phyloP scores from a whole-genome alignment of 2,329 filamentous ascomycete genomes.

The Lasiodiplodia hormozganensis region DNA sequence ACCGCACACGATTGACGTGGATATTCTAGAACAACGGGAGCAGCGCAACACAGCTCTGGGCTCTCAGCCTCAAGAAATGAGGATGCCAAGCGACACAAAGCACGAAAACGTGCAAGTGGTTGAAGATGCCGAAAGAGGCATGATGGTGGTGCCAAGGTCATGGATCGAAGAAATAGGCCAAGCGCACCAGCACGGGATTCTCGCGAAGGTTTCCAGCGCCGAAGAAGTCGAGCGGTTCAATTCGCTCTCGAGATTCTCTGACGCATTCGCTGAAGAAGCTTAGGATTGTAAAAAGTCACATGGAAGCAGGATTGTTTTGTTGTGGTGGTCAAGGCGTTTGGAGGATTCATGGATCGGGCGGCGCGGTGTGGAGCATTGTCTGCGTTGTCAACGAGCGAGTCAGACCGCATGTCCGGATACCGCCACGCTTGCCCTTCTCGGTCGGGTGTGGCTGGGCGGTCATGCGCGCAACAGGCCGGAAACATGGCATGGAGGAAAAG shows the following conservation, averaged over 20 bases:
- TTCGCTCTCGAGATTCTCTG: slow-evolving; percentile 41
- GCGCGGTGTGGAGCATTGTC: slow-evolving; percentile 9
- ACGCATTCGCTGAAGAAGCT: slow-evolving; percentile 34
- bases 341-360: neutral
- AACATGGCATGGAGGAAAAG: neutral
- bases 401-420: slow-evolving; percentile 24
- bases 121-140: slow-evolving; percentile 31
- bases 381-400: slow-evolving; percentile 18
- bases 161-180: slow-evolving; percentile 31
- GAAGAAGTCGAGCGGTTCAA: slow-evolving; percentile 35
- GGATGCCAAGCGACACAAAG: neutral
- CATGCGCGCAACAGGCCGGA: slow-evolving; percentile 2
- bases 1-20: slow-evolving; percentile 68
- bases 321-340: neutral
- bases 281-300: neutral
- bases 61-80: neutral
- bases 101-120: slow-evolving; percentile 34
- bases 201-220: neutral
- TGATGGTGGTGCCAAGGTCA: slow-evolving; percentile 39
- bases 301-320: neutral
- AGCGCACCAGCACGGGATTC: neutral
- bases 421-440: slow-evolving; percentile 15
- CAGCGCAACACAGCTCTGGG: slow-evolving; percentile 31
- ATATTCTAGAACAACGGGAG: slow-evolving; percentile 55
- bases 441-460: slow-evolving; percentile 13